Base-by-base conservation (phyloP, 352 stramenopile species). In the Paralagenidium karlingii region DNA sequence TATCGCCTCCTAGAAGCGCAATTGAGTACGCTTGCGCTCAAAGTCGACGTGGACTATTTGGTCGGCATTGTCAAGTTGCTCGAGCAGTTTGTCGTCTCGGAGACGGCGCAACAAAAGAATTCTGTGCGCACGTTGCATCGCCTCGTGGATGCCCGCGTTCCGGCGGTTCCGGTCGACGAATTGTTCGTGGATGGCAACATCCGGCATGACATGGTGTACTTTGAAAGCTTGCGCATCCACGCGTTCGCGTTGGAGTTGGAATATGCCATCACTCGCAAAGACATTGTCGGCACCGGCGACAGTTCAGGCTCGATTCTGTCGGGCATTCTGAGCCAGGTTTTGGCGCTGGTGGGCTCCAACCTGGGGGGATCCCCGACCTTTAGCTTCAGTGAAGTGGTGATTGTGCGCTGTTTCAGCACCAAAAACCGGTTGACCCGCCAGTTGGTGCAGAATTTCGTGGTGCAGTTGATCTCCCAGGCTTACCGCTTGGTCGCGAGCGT, bases 21-120 rank as follows among this genome's bases (percentile, higher is more conserved):
- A 24, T 40, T 88, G 15, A 65, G 65, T 38, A 70, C 73, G 37
- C 34, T 88, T 28, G 67, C 68, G 11, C 52, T 92, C 27, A 87
- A 88, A 52, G 62, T 87, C 16, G 78, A 92, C 51, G 66, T 92
- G 24, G 78, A 92, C 45, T 92, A 86, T 43, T 42, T 92, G 33
- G 61, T 89, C 27, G 87, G 70, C 42, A 60, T 92, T 6, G 58
- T 88, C 10, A 83, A 82, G 47, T 42, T 92, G 28, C 41, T 92
- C 19, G 78, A 92, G 22, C 78, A 75, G 19, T 85, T 83, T 30
- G 43, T 92, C 19, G 55, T 78, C 10, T 85, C 73, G 1, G 74
- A 86, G 40, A 45, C 75, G 16, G 76, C 68, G 0, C 59, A 87
- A 39, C 54, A 68, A 2, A 42, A 68, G 21, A 68, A 63, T 2